phyloP scores from a whole-genome alignment of 192 early-diverging fungal genomes.

The Jimgerdemannia flammicorona region DNA sequence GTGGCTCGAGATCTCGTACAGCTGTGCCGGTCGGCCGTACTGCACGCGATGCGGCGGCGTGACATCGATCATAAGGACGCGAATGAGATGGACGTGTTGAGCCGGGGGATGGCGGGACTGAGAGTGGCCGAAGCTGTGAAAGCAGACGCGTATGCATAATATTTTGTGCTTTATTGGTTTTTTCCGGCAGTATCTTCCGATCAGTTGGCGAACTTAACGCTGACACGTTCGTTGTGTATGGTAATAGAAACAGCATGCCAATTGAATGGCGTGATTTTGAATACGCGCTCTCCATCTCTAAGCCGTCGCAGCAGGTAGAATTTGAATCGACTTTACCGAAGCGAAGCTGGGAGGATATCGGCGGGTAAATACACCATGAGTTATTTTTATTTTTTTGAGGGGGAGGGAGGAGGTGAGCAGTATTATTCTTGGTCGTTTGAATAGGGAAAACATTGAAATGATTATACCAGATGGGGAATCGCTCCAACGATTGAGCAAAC shows the following conservation, averaged over 20 bases:
- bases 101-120: background rate
- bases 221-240: background rate
- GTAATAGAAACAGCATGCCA: background rate
- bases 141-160: background rate
- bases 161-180: no score
- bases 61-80: constrained; percentile 3
- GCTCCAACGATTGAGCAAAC: no score
- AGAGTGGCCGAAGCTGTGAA: background rate
- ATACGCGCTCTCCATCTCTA: constrained; percentile 51
- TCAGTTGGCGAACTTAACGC: background rate
- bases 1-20: constrained; percentile 47
- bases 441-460: background rate
- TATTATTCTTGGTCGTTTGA: background rate
- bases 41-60: constrained; percentile 20
- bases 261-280: constrained; percentile 40
- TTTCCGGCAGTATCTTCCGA: no score
- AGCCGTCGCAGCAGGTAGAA: constrained; percentile 61
- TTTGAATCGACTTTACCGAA: constrained; percentile 52
- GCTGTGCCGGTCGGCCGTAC: constrained; percentile 32
- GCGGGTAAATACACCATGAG: constrained; percentile 49
- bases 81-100: constrained; percentile 5
- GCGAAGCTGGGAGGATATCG: constrained; percentile 59
- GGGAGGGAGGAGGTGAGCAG: no score
- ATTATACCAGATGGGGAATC: no score
- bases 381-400: no score